phyloP scores from a whole-genome alignment of 805 yeast species.

The Metschnikowia aberdeeniae region DNA sequence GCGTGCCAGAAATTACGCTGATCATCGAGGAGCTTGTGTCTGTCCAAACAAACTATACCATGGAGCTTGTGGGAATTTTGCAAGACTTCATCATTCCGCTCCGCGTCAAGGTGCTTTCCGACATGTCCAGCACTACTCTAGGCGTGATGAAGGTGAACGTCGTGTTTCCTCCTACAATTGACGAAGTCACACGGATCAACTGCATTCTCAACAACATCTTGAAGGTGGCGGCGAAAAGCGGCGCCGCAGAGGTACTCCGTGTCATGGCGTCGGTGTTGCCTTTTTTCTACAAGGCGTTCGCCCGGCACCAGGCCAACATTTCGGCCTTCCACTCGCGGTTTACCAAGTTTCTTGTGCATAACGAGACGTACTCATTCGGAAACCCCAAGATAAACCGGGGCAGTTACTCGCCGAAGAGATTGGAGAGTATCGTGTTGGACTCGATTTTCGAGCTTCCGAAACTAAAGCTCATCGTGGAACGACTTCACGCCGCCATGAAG shows the following conservation, averaged over 20 bases:
- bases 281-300: conserved; percentile 86
- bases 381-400: conserved; percentile 28
- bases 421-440: conserved; percentile 53
- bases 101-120: conserved; percentile 60
- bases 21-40: conserved; percentile 58
- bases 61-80: conserved; percentile 65
- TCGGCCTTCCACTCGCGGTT: conserved; percentile 56
- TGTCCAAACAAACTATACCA: conserved; percentile 72
- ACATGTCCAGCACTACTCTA: conserved; percentile 36
- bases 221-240: conserved; percentile 60
- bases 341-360: conserved; percentile 35
- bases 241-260: conserved; percentile 69
- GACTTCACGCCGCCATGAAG: conserved; percentile 49
- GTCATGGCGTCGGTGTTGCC: conserved; percentile 84
- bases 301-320: conserved; percentile 91
- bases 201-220: conserved; percentile 78
- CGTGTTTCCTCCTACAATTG: conserved; percentile 91
- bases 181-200: conserved; percentile 86
- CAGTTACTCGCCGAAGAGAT: conserved; percentile 25
- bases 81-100: conserved; percentile 78
- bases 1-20: conserved; percentile 13
- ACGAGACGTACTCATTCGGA: conserved; percentile 26
- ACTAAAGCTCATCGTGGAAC: conserved; percentile 60
- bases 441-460: conserved; percentile 65
- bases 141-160: conserved; percentile 68